Percentiles rank a stretch among this genome's conserved stretches.
phyloP scores from a whole-genome alignment of 202 grass and related monocot species.

The Sporobolus alterniflorus region DNA sequence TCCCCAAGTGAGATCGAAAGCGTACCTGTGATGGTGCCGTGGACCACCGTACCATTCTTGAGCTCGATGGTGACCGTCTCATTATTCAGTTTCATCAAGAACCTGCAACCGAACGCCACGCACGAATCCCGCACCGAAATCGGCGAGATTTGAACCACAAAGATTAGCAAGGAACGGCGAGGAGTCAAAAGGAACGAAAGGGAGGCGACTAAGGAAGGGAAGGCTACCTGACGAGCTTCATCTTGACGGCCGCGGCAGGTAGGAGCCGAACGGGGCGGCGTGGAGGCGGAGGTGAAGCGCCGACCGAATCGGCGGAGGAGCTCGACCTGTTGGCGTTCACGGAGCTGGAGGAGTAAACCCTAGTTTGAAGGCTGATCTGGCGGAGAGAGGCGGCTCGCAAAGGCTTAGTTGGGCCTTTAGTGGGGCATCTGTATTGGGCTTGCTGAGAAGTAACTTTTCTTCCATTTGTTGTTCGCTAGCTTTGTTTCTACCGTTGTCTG shows the following conservation, averaged over 20 bases:
- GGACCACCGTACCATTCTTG: conserved; percentile 77
- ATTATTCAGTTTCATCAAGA: conserved; percentile 89
- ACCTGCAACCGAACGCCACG: conserved; percentile 41
- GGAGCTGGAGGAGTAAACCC: conserved; percentile 54
- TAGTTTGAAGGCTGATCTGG: conserved; percentile 55
- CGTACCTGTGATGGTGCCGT: conserved; percentile 77
- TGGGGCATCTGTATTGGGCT: conserved; percentile 6
- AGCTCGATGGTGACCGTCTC: conserved; percentile 88
- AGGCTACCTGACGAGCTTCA: conserved; percentile 63
- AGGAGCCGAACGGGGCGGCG: neutral
- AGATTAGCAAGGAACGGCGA: neutral
- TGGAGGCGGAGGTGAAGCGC: conserved; percentile 8
- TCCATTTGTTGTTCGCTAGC: too few species aligned
- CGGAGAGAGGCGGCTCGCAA: conserved; percentile 1
- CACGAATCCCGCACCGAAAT: conserved; percentile 36
- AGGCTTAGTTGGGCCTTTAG: conserved; percentile 14
- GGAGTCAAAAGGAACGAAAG: neutral
- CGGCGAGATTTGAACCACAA: conserved; percentile 16
- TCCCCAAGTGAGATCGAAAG: neutral
- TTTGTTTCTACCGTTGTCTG: too few species aligned
- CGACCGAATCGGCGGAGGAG: conserved; percentile 21
- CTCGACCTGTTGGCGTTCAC: conserved; percentile 40
- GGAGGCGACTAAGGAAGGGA: neutral
- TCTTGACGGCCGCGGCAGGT: conserved; percentile 14
- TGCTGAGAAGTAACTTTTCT: neutral